phyloP scores from a whole-genome alignment of 345 rosid species.

The Melastoma malabathricum region DNA sequence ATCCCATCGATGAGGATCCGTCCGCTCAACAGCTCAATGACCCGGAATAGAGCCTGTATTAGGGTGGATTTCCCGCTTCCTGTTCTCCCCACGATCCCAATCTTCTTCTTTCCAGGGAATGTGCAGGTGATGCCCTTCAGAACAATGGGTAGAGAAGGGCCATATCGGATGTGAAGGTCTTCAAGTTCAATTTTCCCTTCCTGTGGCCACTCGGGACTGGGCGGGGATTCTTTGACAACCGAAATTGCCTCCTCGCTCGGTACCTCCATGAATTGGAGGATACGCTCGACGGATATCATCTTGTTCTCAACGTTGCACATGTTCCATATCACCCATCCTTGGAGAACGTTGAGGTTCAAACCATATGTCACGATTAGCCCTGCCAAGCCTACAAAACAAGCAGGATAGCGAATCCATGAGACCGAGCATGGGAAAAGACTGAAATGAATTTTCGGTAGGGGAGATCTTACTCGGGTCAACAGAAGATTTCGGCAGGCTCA shows the following conservation, averaged over 20 bases:
- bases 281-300: conserved; percentile 68
- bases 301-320: conserved; percentile 64
- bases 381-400: conserved; percentile 38
- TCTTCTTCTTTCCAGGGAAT: conserved; percentile 52
- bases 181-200: conserved; percentile 35
- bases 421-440: not conserved
- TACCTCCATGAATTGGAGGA: conserved; percentile 44
- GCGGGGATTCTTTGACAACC: conserved; percentile 25
- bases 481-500: conserved; percentile 49
- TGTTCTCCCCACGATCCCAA: conserved; percentile 85
- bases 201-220: conserved; percentile 41
- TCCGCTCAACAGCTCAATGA: conserved; percentile 68
- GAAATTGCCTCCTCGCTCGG: conserved; percentile 50
- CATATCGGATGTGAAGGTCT: conserved; percentile 39
- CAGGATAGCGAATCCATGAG: conserved; percentile 1
- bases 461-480: conserved; percentile 56
- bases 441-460: not conserved
- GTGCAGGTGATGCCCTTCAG: conserved; percentile 53
- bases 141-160: conserved; percentile 42
- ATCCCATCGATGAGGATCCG: conserved; percentile 60
- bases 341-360: conserved; percentile 51
- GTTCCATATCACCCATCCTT: conserved; percentile 77
- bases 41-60: conserved; percentile 73
- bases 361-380: conserved; percentile 57
- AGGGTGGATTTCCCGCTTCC: conserved; percentile 91